Evolutionary conservation across 2,329 filamentous ascomycete genomes (phyloP).

Genomic region (Thermoascus crustaceus): DNA sequence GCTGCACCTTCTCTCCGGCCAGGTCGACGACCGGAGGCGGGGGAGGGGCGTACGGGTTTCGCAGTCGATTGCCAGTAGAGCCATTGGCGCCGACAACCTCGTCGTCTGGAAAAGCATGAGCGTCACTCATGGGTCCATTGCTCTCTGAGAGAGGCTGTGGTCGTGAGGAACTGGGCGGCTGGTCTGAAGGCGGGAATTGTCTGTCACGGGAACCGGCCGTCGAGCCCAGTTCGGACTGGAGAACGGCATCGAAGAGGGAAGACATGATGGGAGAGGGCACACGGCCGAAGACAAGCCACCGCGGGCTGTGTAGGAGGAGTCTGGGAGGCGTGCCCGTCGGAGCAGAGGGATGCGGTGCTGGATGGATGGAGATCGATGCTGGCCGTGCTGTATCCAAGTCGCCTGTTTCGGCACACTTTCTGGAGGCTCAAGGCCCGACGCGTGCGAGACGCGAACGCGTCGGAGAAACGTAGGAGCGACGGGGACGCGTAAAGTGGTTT

Average conservation of each 20-base stretch:
- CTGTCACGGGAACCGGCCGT: conserved; percentile 22
- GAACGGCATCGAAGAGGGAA: conserved; percentile 33
- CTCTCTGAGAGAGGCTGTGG: conserved; percentile 45
- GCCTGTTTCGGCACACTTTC: no score
- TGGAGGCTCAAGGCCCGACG: no score
- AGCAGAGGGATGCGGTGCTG: no score
- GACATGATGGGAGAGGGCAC: conserved; percentile 26
- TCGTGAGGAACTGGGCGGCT: conserved; percentile 47
- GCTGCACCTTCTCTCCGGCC: conserved; percentile 54
- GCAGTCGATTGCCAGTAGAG: conserved; percentile 40
- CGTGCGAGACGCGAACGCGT: conserved; percentile 21
- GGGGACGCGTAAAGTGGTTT: conserved; percentile 30
- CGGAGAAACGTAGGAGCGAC: conserved; percentile 13
- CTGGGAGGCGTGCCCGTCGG: no score
- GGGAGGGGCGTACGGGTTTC: conserved; percentile 43
- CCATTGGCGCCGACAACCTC: conserved; percentile 50
- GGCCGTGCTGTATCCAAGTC: no score
- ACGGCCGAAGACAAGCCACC: conserved; percentile 20
- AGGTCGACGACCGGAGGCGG: conserved; percentile 53
- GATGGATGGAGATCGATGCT: no score
- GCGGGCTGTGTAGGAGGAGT: conserved; percentile 11
- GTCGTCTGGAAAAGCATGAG: conserved; percentile 53
- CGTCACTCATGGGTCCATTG: conserved; percentile 48
- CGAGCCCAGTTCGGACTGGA: conserved; percentile 35
- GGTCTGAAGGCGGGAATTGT: conserved; percentile 26